Evolutionary conservation across 1,139 yeast genomes (phyloP).

Genomic region (Saccharomyces hybrid): DNA sequence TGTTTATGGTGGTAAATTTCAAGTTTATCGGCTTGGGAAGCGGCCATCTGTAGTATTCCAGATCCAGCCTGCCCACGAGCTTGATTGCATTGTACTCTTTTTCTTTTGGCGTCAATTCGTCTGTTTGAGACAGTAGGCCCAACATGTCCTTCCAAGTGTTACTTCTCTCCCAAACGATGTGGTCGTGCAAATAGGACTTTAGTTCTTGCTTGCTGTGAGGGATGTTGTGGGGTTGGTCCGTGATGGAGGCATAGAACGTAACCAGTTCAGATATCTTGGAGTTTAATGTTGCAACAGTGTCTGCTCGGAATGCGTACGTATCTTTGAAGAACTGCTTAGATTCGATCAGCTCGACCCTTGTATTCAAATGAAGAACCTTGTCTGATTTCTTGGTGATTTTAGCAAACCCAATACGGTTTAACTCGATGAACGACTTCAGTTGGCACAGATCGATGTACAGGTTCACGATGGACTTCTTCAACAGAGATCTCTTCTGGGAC

Average conservation of each 20-base stretch:
- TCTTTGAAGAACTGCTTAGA: slow-evolving; percentile 38
- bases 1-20: slow-evolving; percentile 31
- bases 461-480: slow-evolving; percentile 50
- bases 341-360: slow-evolving; percentile 41
- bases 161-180: slow-evolving; percentile 68
- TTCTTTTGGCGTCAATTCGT: slow-evolving; percentile 25
- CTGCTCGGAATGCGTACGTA: slow-evolving; percentile 41
- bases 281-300: slow-evolving; percentile 41
- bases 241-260: slow-evolving; percentile 40
- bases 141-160: slow-evolving; percentile 70
- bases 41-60: slow-evolving; percentile 29
- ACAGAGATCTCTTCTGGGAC: slow-evolving; percentile 40
- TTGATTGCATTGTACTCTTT: slow-evolving; percentile 16
- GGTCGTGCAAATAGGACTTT: slow-evolving; percentile 58
- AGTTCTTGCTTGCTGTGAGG: slow-evolving; percentile 34
- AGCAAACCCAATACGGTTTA: slow-evolving; percentile 59
- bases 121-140: slow-evolving; percentile 47
- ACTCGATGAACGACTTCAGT: slow-evolving; percentile 56
- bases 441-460: slow-evolving; percentile 56
- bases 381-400: slow-evolving; percentile 67
- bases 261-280: slow-evolving; percentile 42
- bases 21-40: slow-evolving; percentile 35
- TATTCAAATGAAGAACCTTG: slow-evolving; percentile 46
- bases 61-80: slow-evolving; percentile 16
- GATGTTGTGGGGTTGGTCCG: slow-evolving; percentile 23